phyloP scores from a whole-genome alignment of 148 eudicot species.

The Chenopodium quinoa region DNA sequence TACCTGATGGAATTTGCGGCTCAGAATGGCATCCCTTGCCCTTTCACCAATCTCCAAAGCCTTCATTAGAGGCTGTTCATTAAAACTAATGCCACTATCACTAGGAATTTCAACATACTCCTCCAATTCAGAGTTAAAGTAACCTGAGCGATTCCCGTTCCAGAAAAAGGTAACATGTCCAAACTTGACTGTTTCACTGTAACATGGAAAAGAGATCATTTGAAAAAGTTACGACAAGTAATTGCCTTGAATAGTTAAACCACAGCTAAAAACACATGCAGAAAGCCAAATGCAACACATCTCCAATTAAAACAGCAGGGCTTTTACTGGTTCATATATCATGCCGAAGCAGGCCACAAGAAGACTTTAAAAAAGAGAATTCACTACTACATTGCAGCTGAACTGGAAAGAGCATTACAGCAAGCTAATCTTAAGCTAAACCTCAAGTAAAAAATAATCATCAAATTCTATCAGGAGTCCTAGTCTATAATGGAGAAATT shows the following conservation, averaged over 20 bases:
- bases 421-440: not conserved
- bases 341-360: not conserved
- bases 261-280: not conserved
- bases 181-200: constrained; percentile 93
- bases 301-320: not conserved
- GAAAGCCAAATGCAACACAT: not conserved
- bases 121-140: constrained; percentile 77
- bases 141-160: constrained; percentile 93
- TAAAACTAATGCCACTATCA: constrained; percentile 80
- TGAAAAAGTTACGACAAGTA: not conserved
- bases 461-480: not conserved
- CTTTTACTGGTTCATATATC: not conserved
- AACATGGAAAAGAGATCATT: not conserved
- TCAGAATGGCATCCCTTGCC: constrained; percentile 87
- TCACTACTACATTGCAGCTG: not conserved
- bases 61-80: constrained; percentile 86
- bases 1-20: constrained; percentile 89
- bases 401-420: not conserved
- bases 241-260: not conserved
- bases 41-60: constrained; percentile 85
- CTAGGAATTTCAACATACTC: constrained; percentile 95
- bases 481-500: not conserved
- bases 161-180: constrained; percentile 97
- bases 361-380: not conserved
- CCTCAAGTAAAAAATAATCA: not conserved